Percentiles rank a stretch among this genome's conserved stretches.
phyloP scores from a whole-genome alignment of 805 yeast species.

The Candida dendrica region DNA sequence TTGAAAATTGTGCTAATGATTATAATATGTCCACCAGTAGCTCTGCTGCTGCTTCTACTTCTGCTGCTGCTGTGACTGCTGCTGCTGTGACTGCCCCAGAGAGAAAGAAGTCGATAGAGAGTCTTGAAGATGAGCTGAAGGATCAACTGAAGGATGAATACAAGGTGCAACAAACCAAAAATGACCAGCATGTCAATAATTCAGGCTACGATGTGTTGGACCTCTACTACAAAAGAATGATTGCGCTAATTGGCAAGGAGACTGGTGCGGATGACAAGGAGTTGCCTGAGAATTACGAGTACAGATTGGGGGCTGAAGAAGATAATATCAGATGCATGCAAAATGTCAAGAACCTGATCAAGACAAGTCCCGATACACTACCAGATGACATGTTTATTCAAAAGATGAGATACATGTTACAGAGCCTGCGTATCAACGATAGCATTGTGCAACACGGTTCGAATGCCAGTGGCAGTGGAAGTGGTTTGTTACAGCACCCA shows the following conservation, averaged over 20 bases:
- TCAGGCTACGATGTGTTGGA: conserved; percentile 36
- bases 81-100: conserved; percentile 3
- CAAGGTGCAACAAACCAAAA: background rate
- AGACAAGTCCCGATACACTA: conserved; percentile 23
- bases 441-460: background rate
- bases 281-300: conserved; percentile 3
- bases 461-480: background rate
- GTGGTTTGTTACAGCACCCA: background rate
- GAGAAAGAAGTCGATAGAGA: conserved; percentile 13
- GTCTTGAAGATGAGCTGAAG: conserved; percentile 8
- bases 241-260: conserved; percentile 38
- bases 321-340: background rate
- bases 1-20: conserved; percentile 31
- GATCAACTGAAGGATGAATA: background rate
- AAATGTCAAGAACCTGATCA: conserved; percentile 6
- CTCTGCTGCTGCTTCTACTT: no score
- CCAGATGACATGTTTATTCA: conserved; percentile 9
- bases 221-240: conserved; percentile 42
- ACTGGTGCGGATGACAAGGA: conserved; percentile 6
- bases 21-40: no score
- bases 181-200: conserved; percentile 2
- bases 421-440: background rate
- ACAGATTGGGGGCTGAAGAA: conserved; percentile 2
- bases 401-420: conserved; percentile 4
- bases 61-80: no score